Evolutionary conservation across 2,329 filamentous ascomycete genomes (phyloP), one percentile per base, ranked within the genome.

Genomic region (Fusarium sp.): DNA sequence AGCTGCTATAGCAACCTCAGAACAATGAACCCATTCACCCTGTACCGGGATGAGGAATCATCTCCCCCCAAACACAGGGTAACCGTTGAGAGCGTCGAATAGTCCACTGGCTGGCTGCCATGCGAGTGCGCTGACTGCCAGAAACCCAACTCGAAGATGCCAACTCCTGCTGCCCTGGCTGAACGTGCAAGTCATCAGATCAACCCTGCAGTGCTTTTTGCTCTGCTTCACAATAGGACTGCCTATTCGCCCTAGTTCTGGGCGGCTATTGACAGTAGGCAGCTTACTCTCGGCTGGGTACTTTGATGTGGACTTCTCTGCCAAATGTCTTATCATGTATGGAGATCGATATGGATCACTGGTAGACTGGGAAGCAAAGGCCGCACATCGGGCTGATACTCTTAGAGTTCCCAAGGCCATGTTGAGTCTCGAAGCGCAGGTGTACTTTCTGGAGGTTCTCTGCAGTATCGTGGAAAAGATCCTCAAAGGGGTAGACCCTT

Each of bases 231-330:
- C 9, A 38, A 56, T 15, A 0, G 31, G 1, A 38, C 42, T 0
- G 23, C 31, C 15, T 48, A 56, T 8, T 1, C 42, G 7, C 53
- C 53, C 0, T 16, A 56, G 12, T 12, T 13, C 0, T 56, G 20
- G 53, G 24, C 33, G 1, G 0, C 16, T 0, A 48, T 48, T 0
- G 33, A 56, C 0, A 56, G 1, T 3, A n/a, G 0, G 0, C 42
- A 56, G 10, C 20, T 56, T 0, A 24, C 0, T 1, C 0, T 38
- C 24, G 1, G 24, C 0, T 49, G 31, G 53, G 24, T 16, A 1
- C 5, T 31, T 49, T 0, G 31, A 56, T 0, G 24, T 56, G 1
- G 16, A 49, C 12, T 56, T 56, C 16, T 31, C 2, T 2, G 1
- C 16, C 16, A 56, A 56, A 26, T 48, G 24, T 6, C 2, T 56